phyloP scores from a whole-genome alignment of 306 rosid species.

The Gillenia trifoliata region DNA sequence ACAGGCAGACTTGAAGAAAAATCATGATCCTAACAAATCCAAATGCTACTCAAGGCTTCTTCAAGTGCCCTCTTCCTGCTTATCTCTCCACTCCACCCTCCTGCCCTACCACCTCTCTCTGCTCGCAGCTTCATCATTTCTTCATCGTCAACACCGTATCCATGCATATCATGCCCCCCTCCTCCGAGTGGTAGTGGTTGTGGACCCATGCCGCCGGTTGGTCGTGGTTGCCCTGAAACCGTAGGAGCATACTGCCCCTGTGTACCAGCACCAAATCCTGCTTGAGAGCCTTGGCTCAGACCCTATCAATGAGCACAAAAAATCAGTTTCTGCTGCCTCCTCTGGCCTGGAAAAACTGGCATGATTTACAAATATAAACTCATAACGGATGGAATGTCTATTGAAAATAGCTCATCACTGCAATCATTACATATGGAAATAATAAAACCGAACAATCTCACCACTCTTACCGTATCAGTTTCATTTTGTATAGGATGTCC shows the following conservation, averaged over 20 bases:
- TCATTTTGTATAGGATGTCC: slow-evolving; percentile 57
- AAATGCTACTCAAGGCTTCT: slow-evolving; percentile 91
- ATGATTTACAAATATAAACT: neutral
- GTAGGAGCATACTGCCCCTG: slow-evolving; percentile 93
- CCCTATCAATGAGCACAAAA: slow-evolving; percentile 32
- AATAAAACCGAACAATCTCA: neutral
- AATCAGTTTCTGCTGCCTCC: neutral
- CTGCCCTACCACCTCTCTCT: slow-evolving; percentile 72
- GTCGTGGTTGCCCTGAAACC: slow-evolving; percentile 79
- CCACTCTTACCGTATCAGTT: slow-evolving; percentile 55
- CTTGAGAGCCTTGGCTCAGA: slow-evolving; percentile 50
- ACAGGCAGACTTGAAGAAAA: neutral
- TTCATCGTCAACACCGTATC: slow-evolving; percentile 56
- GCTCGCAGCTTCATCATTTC: slow-evolving; percentile 60
- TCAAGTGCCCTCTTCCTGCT: slow-evolving; percentile 82
- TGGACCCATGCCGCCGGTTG: slow-evolving; percentile 71
- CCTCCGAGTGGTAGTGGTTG: slow-evolving; percentile 82
- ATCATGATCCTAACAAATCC: slow-evolving; percentile 40
- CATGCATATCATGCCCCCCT: slow-evolving; percentile 42
- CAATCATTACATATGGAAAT: neutral
- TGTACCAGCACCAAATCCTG: slow-evolving; percentile 46
- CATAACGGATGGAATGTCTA: neutral
- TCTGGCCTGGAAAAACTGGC: neutral
- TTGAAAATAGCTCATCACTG: neutral
- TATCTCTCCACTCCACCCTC: slow-evolving; percentile 74